phyloP scores from a whole-genome alignment of 2,329 filamentous ascomycete genomes.

The Aaosphaeria arxii region DNA sequence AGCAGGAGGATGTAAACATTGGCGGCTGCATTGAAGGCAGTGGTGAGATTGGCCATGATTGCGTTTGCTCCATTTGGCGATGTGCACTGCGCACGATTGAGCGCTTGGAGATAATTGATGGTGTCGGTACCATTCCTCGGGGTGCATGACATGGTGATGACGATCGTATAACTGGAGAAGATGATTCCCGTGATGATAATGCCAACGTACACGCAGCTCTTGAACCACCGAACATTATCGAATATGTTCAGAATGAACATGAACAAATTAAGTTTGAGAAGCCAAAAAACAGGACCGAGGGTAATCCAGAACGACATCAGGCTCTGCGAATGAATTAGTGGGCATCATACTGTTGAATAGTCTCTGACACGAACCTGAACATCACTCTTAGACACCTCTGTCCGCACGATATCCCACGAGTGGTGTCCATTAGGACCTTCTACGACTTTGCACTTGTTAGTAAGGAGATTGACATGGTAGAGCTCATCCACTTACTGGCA shows the following conservation, averaged over 20 bases:
- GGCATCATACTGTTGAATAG: too few relatives aligned
- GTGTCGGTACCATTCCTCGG: constrained; percentile 9
- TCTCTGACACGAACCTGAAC: constrained; percentile 5
- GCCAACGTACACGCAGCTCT: constrained; percentile 12
- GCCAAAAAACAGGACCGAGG: constrained; percentile 16
- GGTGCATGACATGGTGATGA: constrained; percentile 13
- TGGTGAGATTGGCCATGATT: constrained; percentile 6
- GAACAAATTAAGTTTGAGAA: constrained; percentile 16
- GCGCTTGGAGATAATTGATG: constrained; percentile 12
- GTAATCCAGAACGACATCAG: constrained; percentile 10
- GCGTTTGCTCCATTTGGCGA: constrained; percentile 7
- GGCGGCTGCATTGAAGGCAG: constrained; percentile 8
- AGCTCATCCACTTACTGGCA: not conserved
- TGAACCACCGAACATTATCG: constrained; percentile 14
- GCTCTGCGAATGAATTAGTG: constrained; percentile 5
- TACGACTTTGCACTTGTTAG: not conserved
- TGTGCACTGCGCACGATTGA: constrained; percentile 10
- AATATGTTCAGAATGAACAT: constrained; percentile 12
- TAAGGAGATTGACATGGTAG: not conserved
- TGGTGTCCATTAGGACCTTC: constrained; percentile 12
- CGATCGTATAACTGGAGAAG: constrained; percentile 12
- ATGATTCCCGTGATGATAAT: constrained; percentile 14
- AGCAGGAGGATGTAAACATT: constrained; percentile 14
- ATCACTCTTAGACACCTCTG: not conserved
- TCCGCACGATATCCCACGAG: constrained; percentile 14